Conservation (phyloP, 2,329 filamentous ascomycete species). For the Emmonsiellopsis sp. region DNA sequence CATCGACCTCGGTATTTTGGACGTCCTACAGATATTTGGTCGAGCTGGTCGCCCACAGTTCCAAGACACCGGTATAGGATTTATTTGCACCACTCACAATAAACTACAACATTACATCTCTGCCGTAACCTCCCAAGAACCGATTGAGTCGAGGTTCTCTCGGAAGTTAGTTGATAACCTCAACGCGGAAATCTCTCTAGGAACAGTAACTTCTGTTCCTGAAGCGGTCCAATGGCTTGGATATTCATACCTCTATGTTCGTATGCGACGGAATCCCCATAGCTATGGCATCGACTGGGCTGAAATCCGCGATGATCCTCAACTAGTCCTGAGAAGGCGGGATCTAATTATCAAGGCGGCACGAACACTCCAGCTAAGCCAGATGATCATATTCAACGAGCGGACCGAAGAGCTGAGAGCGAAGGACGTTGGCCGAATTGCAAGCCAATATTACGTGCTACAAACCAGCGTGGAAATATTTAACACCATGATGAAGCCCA, state of each 20-base stretch:
- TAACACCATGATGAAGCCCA: constrained; percentile 85
- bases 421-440: constrained; percentile 93
- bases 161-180: constrained; percentile 90
- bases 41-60: constrained; percentile 96
- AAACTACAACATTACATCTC: constrained; percentile 84
- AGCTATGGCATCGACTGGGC: constrained; percentile 93
- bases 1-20: constrained; percentile 88
- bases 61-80: constrained; percentile 93
- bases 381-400: constrained; percentile 99
- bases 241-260: constrained; percentile 94
- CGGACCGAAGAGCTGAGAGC: constrained; percentile 82
- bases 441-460: constrained; percentile 92
- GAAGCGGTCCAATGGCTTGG: constrained; percentile 97
- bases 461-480: constrained; percentile 93
- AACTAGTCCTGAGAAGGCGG: constrained; percentile 73
- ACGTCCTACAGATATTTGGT: constrained; percentile 96
- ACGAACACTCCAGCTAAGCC: constrained; percentile 74
- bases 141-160: constrained; percentile 95
- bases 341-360: constrained; percentile 85
- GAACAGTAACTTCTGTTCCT: constrained; percentile 86
- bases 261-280: constrained; percentile 86
- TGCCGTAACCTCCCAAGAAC: constrained; percentile 89
- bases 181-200: constrained; percentile 87
- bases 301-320: constrained; percentile 80
- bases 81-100: constrained; percentile 95